Conservation (phyloP, 768 basidiomycete genomes). For the Trametes gibbosa region DNA sequence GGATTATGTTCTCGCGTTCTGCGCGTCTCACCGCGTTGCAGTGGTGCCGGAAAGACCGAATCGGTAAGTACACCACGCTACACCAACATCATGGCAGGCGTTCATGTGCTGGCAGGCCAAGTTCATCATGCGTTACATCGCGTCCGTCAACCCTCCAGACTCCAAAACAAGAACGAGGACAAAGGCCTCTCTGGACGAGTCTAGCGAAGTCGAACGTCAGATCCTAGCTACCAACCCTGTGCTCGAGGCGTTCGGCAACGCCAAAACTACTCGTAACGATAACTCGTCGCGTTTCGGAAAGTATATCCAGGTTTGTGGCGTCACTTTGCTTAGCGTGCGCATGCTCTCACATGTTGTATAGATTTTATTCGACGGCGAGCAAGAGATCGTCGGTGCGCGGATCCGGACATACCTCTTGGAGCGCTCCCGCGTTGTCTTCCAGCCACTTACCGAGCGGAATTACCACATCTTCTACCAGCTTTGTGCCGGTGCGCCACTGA, state of each 20-base stretch:
- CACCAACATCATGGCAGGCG: constrained; percentile 3
- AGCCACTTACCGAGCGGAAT: constrained; percentile 94
- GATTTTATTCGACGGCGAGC: constrained; percentile 95
- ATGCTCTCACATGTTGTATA: constrained; percentile 32
- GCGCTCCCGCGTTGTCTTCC: constrained; percentile 95
- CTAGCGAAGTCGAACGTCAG: constrained; percentile 94
- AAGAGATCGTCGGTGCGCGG: constrained; percentile 98
- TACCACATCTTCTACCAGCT: constrained; percentile 99
- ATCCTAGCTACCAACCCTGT: constrained; percentile 99
- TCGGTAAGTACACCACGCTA: constrained; percentile 54
- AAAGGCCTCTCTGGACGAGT: constrained; percentile 76
- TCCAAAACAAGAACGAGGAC: constrained; percentile 58
- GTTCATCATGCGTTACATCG: constrained; percentile 98
- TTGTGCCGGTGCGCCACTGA: constrained; percentile 92
- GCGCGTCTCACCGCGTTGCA: constrained; percentile 32
- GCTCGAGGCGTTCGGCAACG: constrained; percentile 98
- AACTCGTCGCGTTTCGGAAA: constrained; percentile 99
- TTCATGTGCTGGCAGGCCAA: constrained; percentile 61
- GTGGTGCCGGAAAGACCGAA: constrained; percentile 99
- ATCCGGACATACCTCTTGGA: constrained; percentile 98
- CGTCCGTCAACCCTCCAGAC: constrained; percentile 88
- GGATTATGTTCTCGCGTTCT: not conserved
- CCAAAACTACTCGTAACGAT: constrained; percentile 98
- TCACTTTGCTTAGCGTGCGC: not conserved
- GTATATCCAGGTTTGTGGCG: constrained; percentile 88